phyloP scores from a whole-genome alignment of 2,329 filamentous ascomycete species.

The Paecilomyces sp. region DNA sequence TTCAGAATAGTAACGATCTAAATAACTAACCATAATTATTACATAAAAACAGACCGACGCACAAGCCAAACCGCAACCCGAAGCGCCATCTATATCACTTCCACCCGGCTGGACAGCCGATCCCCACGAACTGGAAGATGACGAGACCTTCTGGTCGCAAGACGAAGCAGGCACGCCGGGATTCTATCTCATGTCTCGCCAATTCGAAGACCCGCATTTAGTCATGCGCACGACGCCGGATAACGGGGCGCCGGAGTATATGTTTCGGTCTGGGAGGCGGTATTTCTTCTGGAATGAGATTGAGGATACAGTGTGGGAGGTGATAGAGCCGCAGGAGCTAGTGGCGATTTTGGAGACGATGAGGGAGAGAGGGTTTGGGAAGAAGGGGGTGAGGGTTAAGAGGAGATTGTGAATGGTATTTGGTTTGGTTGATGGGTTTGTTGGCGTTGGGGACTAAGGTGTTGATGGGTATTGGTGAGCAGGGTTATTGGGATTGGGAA shows the following conservation, averaged over 20 bases:
- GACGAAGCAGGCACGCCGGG: background rate
- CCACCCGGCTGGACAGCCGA: background rate
- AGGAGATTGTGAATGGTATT: background rate
- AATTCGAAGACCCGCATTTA: background rate
- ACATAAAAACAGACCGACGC: background rate
- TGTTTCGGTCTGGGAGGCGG: background rate
- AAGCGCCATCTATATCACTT: background rate
- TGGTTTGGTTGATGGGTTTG: background rate
- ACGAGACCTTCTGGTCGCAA: background rate
- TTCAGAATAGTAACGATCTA: no score
- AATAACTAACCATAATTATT: background rate
- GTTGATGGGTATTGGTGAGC: no score
- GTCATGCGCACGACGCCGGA: background rate
- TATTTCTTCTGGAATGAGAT: background rate
- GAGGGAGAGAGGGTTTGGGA: background rate
- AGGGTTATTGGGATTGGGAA: no score
- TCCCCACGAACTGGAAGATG: background rate
- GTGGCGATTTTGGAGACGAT: background rate
- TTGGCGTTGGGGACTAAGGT: background rate
- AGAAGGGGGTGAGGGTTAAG: background rate
- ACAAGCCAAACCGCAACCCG: background rate
- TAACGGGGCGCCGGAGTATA: background rate
- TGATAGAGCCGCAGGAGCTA: background rate
- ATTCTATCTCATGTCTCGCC: background rate
- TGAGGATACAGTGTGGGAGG: background rate